A percentile compares a stretch with the other conserved stretches of the same genome.
phyloP scores from a whole-genome alignment of 495 filamentous ascomycete genomes.

The Entonaema liquescens region DNA sequence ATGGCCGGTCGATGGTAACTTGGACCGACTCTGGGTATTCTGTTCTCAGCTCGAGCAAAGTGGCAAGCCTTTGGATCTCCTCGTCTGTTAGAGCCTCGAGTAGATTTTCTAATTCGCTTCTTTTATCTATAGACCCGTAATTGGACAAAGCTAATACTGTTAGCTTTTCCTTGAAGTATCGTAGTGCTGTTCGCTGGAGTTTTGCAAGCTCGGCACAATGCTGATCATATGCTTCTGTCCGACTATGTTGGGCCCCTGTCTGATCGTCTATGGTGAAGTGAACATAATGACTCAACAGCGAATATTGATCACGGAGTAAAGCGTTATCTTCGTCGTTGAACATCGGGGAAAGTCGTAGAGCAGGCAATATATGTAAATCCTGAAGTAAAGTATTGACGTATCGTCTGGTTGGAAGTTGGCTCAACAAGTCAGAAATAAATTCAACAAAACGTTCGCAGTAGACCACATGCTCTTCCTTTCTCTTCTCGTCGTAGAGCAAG shows the following conservation, averaged over 20 bases:
- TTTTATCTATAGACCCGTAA: constrained; percentile 83
- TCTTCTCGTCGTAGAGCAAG: constrained; percentile 68
- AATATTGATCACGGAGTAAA: constrained; percentile 81
- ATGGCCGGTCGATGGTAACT: constrained; percentile 68
- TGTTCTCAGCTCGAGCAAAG: constrained; percentile 78
- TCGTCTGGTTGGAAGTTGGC: constrained; percentile 91
- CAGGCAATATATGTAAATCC: constrained; percentile 86
- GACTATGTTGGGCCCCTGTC: constrained; percentile 76
- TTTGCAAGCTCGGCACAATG: constrained; percentile 80
- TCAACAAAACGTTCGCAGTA: constrained; percentile 96
- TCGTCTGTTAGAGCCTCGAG: constrained; percentile 73
- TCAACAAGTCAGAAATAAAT: constrained; percentile 87
- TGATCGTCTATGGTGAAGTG: constrained; percentile 93
- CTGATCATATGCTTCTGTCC: constrained; percentile 75
- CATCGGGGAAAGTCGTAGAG: constrained; percentile 80
- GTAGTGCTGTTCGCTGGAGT: constrained; percentile 82
- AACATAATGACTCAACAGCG: constrained; percentile 82
- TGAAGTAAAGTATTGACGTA: constrained; percentile 93
- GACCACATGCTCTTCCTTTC: constrained; percentile 68
- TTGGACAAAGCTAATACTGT: constrained; percentile 92
- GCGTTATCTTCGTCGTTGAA: constrained; percentile 78
- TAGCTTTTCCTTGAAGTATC: constrained; percentile 87
- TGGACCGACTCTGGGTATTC: constrained; percentile 76
- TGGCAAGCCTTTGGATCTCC: constrained; percentile 75
- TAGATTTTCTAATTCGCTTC: constrained; percentile 80